A percentile compares a stretch with the other conserved stretches of the same genome.
Conservation (phyloP, 768 basidiomycete species). For the Psilocybe cubensis region DNA sequence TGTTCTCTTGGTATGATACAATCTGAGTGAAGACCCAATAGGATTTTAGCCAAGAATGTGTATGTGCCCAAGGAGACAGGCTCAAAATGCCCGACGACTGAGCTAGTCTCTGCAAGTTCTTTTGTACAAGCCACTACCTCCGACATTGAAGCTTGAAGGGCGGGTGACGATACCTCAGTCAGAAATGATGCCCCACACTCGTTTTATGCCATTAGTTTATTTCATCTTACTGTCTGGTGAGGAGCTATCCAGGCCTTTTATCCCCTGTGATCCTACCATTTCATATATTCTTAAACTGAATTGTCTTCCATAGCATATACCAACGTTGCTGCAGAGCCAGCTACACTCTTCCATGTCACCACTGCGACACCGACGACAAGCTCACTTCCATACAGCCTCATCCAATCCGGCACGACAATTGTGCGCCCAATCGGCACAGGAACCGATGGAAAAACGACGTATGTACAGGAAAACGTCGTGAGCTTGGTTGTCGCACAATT, state of each 20-base stretch:
- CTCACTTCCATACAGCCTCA: not conserved
- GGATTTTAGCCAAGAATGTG: too few species aligned
- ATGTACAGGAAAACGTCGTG: constrained; percentile 9
- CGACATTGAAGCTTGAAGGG: not conserved
- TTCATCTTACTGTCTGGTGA: not conserved
- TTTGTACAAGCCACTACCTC: too few species aligned
- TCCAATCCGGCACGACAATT: constrained; percentile 7
- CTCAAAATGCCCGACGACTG: too few species aligned
- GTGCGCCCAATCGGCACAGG: constrained; percentile 7
- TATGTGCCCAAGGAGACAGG: too few species aligned
- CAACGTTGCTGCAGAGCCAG: not conserved
- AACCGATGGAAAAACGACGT: constrained; percentile 9
- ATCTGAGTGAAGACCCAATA: too few species aligned
- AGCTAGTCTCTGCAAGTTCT: too few species aligned
- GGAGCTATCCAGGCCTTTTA: not conserved
- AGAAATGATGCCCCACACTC: not conserved
- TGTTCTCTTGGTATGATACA: too few species aligned
- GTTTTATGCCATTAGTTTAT: not conserved
- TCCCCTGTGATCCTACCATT: too few species aligned
- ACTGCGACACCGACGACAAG: not conserved
- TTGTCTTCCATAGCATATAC: not conserved
- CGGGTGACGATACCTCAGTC: not conserved
- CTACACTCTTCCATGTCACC: not conserved
- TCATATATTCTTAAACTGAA: not conserved
- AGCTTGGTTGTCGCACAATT: constrained; percentile 3